Base-by-base conservation (phyloP, 2,329 filamentous ascomycete genomes). In the Cladophialophora carrionii region DNA sequence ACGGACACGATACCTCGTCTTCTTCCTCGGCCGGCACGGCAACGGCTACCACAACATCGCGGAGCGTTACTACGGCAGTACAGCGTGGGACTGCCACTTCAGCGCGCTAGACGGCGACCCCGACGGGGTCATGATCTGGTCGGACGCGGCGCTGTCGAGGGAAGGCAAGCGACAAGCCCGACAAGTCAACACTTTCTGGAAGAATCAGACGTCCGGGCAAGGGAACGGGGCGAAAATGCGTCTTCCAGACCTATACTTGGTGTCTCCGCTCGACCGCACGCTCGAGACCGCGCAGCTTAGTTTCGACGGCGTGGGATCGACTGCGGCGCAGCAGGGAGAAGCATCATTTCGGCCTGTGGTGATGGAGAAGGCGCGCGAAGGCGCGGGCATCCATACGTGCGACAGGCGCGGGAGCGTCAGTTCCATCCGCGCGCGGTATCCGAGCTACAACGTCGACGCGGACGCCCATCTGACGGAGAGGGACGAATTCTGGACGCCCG, bases 11-110 rank as follows among this genome's bases (percentile, higher is more conserved):
- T 87, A 87, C 74, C 82, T 83, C 58, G 75, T 88, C 0, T 76
- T 88, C 49, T 87, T 84, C 72, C 76, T 87, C 22, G 85, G 83
- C 51, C 81, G 86, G 22, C 86, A 88, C 71, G 86, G 86, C 14
- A 81, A 88, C 72, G 86, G 86, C 2, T 80, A 80, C 66, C 84
- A 88, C 75, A 88, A 88, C 72, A 84, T 85, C 17, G 86, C 85
- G 0, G 83, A 88, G 71, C 72, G 74, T 1, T 82, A 79, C 67
- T 88, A 87, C 68, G 86, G 86, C 26, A 85, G 82, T 0, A 77
- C 81, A 22, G 79, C 80, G 2, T 88, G 86, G 86, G 84, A 88
- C 75, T 84, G 82, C 73, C 84, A 87, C 77, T 88, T 83, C 82
- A 82, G 83, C 17, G 80, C 83, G 66, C 81, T 82, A 10, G 81